A percentile compares a stretch with the other conserved stretches of the same genome.
Evolutionary conservation across 306 rosid genomes (phyloP).

Genomic region (Urtica urens): DNA sequence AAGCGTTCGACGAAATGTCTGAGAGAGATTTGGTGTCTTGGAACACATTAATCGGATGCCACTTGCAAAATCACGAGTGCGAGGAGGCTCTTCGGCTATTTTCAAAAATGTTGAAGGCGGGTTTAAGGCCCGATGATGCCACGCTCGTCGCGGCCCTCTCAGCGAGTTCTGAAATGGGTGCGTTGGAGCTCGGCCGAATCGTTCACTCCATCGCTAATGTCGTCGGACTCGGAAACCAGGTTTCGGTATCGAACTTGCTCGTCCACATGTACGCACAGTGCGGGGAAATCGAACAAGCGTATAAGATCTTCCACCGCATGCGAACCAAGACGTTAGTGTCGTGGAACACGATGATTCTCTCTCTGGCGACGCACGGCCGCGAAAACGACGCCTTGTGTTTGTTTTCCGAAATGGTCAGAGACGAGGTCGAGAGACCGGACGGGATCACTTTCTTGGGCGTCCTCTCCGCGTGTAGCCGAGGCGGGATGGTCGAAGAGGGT

Average conservation of each 20-base stretch:
- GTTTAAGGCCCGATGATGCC: slow-evolving; percentile 42
- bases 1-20: slow-evolving; percentile 53
- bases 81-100: slow-evolving; percentile 42
- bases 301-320: slow-evolving; percentile 22
- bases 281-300: slow-evolving; percentile 67
- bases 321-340: slow-evolving; percentile 44
- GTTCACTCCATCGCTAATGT: slow-evolving; percentile 31
- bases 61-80: slow-evolving; percentile 30
- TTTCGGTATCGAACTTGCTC: slow-evolving; percentile 38
- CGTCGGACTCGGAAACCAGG: slow-evolving; percentile 13
- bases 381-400: slow-evolving; percentile 37
- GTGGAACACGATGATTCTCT: slow-evolving; percentile 74
- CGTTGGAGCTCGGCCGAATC: slow-evolving; percentile 51
- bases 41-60: slow-evolving; percentile 47
- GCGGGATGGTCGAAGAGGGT: slow-evolving; percentile 56
- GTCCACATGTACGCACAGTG: slow-evolving; percentile 72
- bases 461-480: slow-evolving; percentile 62
- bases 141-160: slow-evolving; percentile 56
- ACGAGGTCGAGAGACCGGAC: slow-evolving; percentile 37
- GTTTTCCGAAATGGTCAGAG: slow-evolving; percentile 37
- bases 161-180: slow-evolving; percentile 48
- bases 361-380: slow-evolving; percentile 56
- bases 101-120: slow-evolving; percentile 31
- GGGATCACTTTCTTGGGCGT: slow-evolving; percentile 62
- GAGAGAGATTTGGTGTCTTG: slow-evolving; percentile 53